Conservation (phyloP, 2,329 filamentous ascomycete species). For the Diaporthe batatas region DNA sequence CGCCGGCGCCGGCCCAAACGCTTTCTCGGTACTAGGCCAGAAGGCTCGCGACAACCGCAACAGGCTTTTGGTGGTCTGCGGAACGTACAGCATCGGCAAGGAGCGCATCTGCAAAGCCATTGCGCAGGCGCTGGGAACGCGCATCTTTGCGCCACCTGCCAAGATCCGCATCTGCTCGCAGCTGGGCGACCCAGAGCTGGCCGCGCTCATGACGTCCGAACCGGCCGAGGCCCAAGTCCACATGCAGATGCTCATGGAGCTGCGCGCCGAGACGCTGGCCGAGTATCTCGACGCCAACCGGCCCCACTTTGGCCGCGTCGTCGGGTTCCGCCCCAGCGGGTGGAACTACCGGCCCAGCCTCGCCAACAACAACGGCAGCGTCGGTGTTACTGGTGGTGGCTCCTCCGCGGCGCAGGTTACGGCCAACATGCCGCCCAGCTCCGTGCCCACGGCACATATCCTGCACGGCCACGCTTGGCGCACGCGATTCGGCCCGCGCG, state of each 20-base stretch:
- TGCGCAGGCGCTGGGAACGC: conserved; percentile 84
- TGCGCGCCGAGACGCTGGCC: conserved; percentile 88
- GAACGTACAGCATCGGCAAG: conserved; percentile 98
- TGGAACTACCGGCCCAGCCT: conserved; percentile 90
- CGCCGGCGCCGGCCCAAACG: conserved; percentile 38
- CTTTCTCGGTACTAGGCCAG: conserved; percentile 46
- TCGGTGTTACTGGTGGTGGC: not conserved
- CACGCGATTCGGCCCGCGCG: conserved; percentile 76
- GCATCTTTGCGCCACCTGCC: conserved; percentile 86
- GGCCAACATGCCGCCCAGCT: conserved; percentile 63
- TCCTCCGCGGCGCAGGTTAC: conserved; percentile 64
- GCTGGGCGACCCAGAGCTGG: conserved; percentile 87
- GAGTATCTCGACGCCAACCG: conserved; percentile 88
- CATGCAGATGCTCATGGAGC: conserved; percentile 97
- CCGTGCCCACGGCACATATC: conserved; percentile 63
- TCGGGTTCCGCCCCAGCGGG: conserved; percentile 92
- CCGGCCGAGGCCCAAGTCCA: conserved; percentile 92
- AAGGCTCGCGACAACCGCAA: conserved; percentile 57
- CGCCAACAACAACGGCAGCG: conserved; percentile 59
- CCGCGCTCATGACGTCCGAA: conserved; percentile 81
- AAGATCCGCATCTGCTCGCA: conserved; percentile 90
- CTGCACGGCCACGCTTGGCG: conserved; percentile 78
- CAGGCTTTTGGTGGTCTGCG: conserved; percentile 89
- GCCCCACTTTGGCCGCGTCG: conserved; percentile 85
- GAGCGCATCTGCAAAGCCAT: conserved; percentile 96